Evolutionary conservation across 2,329 filamentous ascomycete species (phyloP), one percentile per base, ranked within the genome.

Genomic region (Purpureocillium takamizusanense): DNA sequence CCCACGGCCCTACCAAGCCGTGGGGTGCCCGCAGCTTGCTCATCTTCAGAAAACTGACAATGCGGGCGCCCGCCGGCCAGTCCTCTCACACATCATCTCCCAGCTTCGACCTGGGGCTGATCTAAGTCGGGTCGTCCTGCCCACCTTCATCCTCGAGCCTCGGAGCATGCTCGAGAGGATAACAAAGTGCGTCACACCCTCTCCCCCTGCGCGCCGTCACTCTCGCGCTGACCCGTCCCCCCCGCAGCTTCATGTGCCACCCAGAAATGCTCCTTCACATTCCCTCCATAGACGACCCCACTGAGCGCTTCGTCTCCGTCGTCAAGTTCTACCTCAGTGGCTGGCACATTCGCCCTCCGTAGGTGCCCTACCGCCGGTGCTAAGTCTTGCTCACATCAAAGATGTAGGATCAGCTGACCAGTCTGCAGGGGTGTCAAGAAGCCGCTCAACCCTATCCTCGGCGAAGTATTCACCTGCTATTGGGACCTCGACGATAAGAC

Each of bases 261-360:
- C 92, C 92, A 31, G 92, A 98, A 64, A 94, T 88, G 55, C 81
- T 98, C 25, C 78, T 98, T 4, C 82, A 84, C 27, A 92, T 97
- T 61, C 77, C 90, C 33, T 69, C 78, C 34, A 85, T 95, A 51
- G 85, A 97, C 37, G 90, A 98, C 55, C 90, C 92, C 1, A 69
- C 87, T 40, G 71, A 90, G 54, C 79, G 92, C 59, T 98, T 98
- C 56, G 80, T 97, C 23, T 86, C 88, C 12, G 92, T 98, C 36
- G 86, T 95, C 57, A 95, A 94, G 64, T 98, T 98, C 62, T 98
- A 98, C 62, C 71, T 98, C 33, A 95, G 88, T 61, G 92, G 92
- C 53, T 98, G 92, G 92, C 92, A 98, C 61, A 95, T 98, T 59
- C 92, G 90, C 63, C 92, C 92, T 55, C 85, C 88, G 87, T 94